These are phyloP conservation scores for Plasmodium cynomolgi DNA, from an alignment of 169 alveolate genomes.

Conservation along the genomic window DNA sequence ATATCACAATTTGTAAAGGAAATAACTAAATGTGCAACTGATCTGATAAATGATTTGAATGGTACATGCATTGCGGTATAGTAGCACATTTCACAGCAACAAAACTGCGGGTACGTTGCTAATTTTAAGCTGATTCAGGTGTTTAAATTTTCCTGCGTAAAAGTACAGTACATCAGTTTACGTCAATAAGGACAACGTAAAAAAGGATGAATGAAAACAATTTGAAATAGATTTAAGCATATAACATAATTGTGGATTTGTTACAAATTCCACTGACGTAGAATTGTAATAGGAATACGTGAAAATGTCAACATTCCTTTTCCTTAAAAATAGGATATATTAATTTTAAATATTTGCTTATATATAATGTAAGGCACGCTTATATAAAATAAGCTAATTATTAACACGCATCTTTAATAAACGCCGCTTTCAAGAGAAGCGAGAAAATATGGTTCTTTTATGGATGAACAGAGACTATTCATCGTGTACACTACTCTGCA, in stretches of 20 bases:
- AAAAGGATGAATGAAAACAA: not conserved
- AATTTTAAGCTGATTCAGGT: not conserved
- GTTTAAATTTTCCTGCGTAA: not conserved
- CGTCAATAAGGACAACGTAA: not conserved
- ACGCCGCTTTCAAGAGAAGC: not conserved
- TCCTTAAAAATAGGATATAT: not conserved
- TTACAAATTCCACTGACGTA: not conserved
- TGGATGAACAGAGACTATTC: not conserved
- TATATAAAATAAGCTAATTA: not conserved
- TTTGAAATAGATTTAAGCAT: not conserved
- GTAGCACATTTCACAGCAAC: not conserved
- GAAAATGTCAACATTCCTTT: not conserved
- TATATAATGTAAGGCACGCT: not conserved
- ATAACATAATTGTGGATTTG: not conserved
- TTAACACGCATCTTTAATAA: not conserved
- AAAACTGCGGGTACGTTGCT: not conserved
- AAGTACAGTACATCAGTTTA: not conserved
- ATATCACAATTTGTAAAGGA: not conserved
- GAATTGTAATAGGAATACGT: not conserved
- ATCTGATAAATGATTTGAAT: not conserved
- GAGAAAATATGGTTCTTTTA: not conserved
- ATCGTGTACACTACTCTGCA: not conserved
- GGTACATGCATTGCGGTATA: not conserved
- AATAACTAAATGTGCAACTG: not conserved
- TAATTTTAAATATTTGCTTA: not conserved